Base-by-base conservation (phyloP, 257 asterid genomes). In the Scutellaria baicalensis region DNA sequence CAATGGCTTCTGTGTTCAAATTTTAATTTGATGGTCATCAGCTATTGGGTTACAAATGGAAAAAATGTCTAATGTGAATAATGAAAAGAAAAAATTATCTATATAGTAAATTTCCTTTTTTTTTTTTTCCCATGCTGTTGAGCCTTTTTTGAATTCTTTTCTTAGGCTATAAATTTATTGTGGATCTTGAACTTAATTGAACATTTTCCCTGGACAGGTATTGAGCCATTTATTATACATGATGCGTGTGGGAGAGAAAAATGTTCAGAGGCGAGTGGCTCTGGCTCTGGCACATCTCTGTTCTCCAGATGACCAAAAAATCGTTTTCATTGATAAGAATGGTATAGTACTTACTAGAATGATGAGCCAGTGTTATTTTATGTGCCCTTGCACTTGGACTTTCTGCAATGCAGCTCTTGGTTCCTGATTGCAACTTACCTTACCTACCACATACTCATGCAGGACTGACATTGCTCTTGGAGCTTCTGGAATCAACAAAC, bases 251-350 rank as follows among this genome's bases (percentile, higher is more conserved):
- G 95, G 88, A 43, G 99, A 89, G 39, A 88, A 83, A 78, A 72
- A 54, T 77, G 79, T 89, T 66, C 95, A 89, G 80, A 82, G 87
- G 79, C 91, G 97, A 6, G 90, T 94, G 73, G 92, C 93, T 12
- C 78, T 94, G 81, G 97, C 99, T 65, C 96, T 94, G 52, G 97
- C 97, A 1, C 98, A 91, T 86, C 91, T 94, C 70, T 91, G 96
- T 76, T 85, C 95, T 62, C 89, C 97, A 23, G 96, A 88, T 72
- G 98, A 94, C 79, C 96, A 85, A 66, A 91, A 75, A 79, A 80
- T 86, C 75, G 80, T 92, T 69, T 94, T 94, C 70, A 81, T 88
- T 72, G 96, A 94, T 74, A 85, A 77, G 74, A 80, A 76, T 69
- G 99, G 99, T 94, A 84, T 59, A 68, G 17, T 35, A 61, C 61